phyloP scores from a whole-genome alignment of 2,329 filamentous ascomycete species.

The Alternaria novae-zelandiae region DNA sequence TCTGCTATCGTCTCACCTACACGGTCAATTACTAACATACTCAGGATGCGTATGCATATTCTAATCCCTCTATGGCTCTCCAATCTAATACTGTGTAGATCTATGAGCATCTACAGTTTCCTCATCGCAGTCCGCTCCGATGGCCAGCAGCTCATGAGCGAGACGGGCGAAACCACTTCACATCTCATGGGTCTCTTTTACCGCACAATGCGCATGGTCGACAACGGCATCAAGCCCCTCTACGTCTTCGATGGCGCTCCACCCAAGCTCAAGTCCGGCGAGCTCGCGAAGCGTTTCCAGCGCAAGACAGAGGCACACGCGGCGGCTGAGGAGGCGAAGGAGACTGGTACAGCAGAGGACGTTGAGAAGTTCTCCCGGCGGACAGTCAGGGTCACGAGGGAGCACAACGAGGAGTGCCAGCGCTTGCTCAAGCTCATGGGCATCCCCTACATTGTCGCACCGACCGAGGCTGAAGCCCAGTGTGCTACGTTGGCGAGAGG shows the following conservation, averaged over 20 bases:
- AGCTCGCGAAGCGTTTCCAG: conserved; percentile 94
- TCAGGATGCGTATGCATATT: conserved; percentile 55
- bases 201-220: conserved; percentile 95
- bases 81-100: conserved; percentile 58
- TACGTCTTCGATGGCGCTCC: conserved; percentile 98
- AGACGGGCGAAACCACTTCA: conserved; percentile 94
- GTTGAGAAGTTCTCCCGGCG: conserved; percentile 95
- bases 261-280: conserved; percentile 95
- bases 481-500: conserved; percentile 88
- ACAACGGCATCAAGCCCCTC: conserved; percentile 97
- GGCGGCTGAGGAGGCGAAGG: conserved; percentile 91
- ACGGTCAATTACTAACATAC: conserved; percentile 27
- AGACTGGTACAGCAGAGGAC: conserved; percentile 96
- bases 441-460: conserved; percentile 91
- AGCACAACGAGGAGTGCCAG: conserved; percentile 97
- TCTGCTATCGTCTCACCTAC: neutral
- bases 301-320: conserved; percentile 93
- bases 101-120: conserved; percentile 99
- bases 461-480: conserved; percentile 96
- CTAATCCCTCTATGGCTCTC: neutral
- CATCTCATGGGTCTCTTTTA: conserved; percentile 99
- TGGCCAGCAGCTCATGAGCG: conserved; percentile 93
- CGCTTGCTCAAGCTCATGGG: conserved; percentile 92
- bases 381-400: conserved; percentile 91
- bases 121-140: conserved; percentile 96